Percentiles rank a stretch among this genome's conserved stretches.
These are phyloP conservation scores for Lecanosticta acicola DNA, from an alignment of 2,329 filamentous ascomycete species.

Conservation along the genomic window DNA sequence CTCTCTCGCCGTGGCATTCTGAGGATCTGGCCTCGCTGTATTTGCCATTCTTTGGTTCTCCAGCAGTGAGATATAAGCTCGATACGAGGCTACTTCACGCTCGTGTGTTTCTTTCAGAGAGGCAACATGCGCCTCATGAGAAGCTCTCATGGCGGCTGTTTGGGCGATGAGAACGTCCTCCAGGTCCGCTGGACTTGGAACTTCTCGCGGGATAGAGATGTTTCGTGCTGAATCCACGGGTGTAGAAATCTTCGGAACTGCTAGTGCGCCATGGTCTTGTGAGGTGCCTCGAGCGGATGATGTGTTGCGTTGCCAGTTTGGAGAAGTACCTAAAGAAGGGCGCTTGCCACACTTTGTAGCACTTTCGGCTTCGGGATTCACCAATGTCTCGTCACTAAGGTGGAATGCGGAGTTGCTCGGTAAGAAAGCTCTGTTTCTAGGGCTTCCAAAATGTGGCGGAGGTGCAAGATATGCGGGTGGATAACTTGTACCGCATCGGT, in stretches of 20 bases:
- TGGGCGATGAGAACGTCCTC: slow-evolving; percentile 22
- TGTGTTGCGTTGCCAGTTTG: not conserved
- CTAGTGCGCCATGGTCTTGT: not conserved
- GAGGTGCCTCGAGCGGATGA: not conserved
- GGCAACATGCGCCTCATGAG: slow-evolving; percentile 37
- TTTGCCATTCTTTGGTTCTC: slow-evolving; percentile 27
- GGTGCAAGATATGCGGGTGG: slow-evolving; percentile 1
- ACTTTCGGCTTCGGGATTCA: slow-evolving; percentile 1
- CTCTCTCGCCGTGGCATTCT: not conserved
- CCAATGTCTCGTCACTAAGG: slow-evolving; percentile 6
- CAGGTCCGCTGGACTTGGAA: not conserved
- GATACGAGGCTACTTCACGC: slow-evolving; percentile 36
- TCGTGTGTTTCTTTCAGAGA: slow-evolving; percentile 36
- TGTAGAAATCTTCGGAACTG: not conserved
- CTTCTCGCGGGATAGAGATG: not conserved
- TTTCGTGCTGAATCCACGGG: too few species aligned
- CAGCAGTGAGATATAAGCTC: slow-evolving; percentile 35
- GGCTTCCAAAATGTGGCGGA: not conserved
- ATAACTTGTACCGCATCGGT: not conserved
- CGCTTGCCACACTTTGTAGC: not conserved
- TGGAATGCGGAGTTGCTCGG: not conserved
- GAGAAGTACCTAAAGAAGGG: not conserved
- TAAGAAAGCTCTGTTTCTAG: not conserved
- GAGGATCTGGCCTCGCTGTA: not conserved
- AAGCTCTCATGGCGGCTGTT: slow-evolving; percentile 32